Percentiles rank a stretch among this genome's conserved stretches.
These are phyloP conservation scores for Elymus sibiricus DNA, from an alignment of 176 grass and related monocot genomes.

Conservation along the genomic window DNA sequence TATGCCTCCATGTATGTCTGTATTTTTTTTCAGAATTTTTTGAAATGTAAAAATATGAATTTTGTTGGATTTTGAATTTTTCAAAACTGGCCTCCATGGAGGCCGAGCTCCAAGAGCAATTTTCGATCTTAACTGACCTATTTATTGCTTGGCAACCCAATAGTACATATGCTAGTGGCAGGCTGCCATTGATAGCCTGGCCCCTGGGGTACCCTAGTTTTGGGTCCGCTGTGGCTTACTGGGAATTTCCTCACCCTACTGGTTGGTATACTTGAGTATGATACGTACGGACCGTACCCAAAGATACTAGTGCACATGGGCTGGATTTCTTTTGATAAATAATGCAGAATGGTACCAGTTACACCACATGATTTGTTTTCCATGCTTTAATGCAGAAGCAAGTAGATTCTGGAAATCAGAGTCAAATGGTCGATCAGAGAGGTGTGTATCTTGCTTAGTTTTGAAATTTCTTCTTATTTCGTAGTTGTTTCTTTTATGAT, in stretches of 20 bases:
- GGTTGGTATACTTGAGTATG: not conserved
- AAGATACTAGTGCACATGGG: not conserved
- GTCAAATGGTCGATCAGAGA: not conserved
- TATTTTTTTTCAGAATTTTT: too few species aligned
- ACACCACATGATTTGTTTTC: not conserved
- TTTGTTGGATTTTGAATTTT: too few species aligned
- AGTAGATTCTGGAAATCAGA: conserved; percentile 46
- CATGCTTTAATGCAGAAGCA: conserved; percentile 15
- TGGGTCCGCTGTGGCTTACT: not conserved
- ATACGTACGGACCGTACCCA: not conserved
- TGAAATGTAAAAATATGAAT: too few species aligned
- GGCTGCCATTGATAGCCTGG: not conserved
- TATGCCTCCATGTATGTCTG: too few species aligned
- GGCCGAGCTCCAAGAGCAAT: too few species aligned
- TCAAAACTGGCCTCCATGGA: too few species aligned
- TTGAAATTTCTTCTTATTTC: too few species aligned
- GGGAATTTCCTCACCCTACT: not conserved
- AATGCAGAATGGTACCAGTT: not conserved
- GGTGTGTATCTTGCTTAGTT: too few species aligned
- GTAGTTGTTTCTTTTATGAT: too few species aligned
- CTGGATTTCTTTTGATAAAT: not conserved
- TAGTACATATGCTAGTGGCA: not conserved
- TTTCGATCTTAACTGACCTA: not conserved
- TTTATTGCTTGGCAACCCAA: not conserved
- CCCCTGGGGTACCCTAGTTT: not conserved